phyloP scores from a whole-genome alignment of 495 filamentous ascomycete species.

The Haplographium delicatum region DNA sequence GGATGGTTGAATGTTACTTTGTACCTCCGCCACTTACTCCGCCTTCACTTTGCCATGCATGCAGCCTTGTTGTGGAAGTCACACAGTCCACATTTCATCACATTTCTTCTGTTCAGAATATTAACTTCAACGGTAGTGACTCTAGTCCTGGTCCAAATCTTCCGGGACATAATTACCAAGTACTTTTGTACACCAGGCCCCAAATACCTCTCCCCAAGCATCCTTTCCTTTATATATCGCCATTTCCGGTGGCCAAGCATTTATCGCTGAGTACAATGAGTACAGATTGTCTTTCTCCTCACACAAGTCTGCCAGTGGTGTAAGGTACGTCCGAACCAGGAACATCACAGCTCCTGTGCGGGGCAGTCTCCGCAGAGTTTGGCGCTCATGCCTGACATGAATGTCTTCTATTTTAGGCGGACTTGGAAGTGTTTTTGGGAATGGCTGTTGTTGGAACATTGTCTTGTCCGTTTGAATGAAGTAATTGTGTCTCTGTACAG shows the following conservation, averaged over 20 bases:
- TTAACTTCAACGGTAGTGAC: neutral
- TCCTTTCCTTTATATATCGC: constrained; percentile 47
- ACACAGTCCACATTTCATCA: neutral
- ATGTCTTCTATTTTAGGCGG: constrained; percentile 14
- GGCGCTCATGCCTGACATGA: constrained; percentile 39
- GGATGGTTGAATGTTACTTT: no score
- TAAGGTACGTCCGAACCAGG: constrained; percentile 48
- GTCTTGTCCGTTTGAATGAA: constrained; percentile 17
- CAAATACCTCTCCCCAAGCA: constrained; percentile 42
- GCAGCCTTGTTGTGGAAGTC: no score
- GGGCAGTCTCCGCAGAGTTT: constrained; percentile 49
- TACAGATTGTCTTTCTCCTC: constrained; percentile 34
- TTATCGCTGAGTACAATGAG: constrained; percentile 30
- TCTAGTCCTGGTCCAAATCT: constrained; percentile 46
- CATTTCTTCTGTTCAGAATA: neutral
- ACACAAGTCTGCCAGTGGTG: constrained; percentile 4
- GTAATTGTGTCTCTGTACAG: constrained; percentile 21
- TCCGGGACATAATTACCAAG: constrained; percentile 63
- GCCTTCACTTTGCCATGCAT: neutral
- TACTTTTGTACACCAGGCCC: constrained; percentile 40
- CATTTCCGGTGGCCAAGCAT: constrained; percentile 47
- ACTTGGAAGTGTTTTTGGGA: constrained; percentile 2
- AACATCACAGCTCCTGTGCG: constrained; percentile 44
- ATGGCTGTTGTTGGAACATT: constrained; percentile 22
- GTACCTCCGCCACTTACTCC: no score